Evolutionary conservation across 2,329 filamentous ascomycete species (phyloP).

Genomic region (Endoconidiophora polonica): DNA sequence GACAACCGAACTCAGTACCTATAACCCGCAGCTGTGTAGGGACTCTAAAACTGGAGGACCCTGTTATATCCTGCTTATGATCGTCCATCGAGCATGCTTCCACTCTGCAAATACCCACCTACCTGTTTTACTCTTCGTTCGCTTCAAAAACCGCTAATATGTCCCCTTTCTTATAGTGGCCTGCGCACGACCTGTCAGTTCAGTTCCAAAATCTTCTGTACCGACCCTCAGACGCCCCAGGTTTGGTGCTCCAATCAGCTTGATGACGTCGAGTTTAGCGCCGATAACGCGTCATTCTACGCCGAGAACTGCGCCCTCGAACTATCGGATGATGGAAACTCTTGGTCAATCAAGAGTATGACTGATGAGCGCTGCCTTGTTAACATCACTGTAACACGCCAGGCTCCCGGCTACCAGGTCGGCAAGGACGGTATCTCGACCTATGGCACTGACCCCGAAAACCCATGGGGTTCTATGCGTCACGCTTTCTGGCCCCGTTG

Average conservation of each 20-base stretch:
- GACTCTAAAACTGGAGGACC: neutral
- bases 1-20: neutral
- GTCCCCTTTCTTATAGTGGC: constrained; percentile 40
- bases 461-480: constrained; percentile 85
- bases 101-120: neutral
- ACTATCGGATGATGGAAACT: constrained; percentile 66
- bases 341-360: constrained; percentile 81
- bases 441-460: constrained; percentile 69
- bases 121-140: neutral
- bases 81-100: neutral
- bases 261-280: constrained; percentile 64
- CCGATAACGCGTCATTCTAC: constrained; percentile 68
- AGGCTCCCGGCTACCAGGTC: constrained; percentile 64
- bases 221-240: constrained; percentile 52
- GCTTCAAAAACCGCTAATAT: neutral
- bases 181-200: constrained; percentile 85
- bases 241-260: constrained; percentile 76
- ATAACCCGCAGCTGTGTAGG: constrained; percentile 14
- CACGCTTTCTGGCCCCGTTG: constrained; percentile 93
- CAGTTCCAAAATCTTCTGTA: constrained; percentile 81
- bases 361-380: constrained; percentile 67
- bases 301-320: constrained; percentile 74
- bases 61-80: neutral
- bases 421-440: constrained; percentile 71
- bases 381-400: constrained; percentile 65